phyloP scores from a whole-genome alignment of 768 basidiomycete species.

The Trichaptum fuscoviolaceum region DNA sequence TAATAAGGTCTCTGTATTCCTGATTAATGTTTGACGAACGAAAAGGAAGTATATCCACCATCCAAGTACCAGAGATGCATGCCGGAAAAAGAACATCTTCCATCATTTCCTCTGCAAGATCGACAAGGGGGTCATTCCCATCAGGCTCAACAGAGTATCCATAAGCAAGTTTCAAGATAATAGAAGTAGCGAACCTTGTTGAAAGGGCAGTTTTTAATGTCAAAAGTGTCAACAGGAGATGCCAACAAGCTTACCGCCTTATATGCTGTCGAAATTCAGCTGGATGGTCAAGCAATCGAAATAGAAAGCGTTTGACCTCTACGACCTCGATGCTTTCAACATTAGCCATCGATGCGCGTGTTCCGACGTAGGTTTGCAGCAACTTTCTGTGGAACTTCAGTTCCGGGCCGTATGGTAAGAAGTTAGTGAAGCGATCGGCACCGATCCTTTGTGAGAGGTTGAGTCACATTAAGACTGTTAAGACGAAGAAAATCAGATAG shows the following conservation, averaged over 20 bases:
- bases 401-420: background rate
- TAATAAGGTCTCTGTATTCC: background rate
- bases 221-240: background rate
- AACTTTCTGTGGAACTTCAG: background rate
- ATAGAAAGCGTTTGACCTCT: background rate
- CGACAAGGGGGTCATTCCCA: constrained; percentile 29
- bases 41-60: constrained; percentile 35
- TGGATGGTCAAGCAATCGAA: background rate
- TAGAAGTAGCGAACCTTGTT: constrained; percentile 17
- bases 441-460: background rate
- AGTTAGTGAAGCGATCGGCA: background rate
- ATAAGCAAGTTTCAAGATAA: constrained; percentile 35
- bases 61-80: constrained; percentile 27
- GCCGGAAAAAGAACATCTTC: constrained; percentile 20
- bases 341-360: background rate
- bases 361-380: background rate
- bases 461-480: background rate
- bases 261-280: background rate
- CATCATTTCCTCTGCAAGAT: constrained; percentile 27
- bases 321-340: background rate
- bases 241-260: background rate
- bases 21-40: constrained; percentile 20
- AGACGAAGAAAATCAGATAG: background rate
- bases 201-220: background rate
- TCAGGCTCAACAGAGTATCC: constrained; percentile 30